Base-by-base conservation (phyloP, 1,139 yeast species). In the Suhomyces bribrorum region DNA sequence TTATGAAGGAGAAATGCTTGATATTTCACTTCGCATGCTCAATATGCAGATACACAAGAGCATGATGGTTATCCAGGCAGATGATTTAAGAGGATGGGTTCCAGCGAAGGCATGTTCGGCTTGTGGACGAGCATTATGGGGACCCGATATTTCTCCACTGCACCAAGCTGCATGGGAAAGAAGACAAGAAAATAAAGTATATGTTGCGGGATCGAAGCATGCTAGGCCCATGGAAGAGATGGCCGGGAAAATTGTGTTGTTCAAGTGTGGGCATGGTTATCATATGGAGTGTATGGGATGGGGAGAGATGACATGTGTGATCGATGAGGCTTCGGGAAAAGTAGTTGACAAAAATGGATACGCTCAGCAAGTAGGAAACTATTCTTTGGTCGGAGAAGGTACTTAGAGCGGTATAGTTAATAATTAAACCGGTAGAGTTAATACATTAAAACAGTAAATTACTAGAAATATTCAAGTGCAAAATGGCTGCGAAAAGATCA, bases 121-220 rank as follows among this genome's bases (percentile, higher is more conserved):
- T 0, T 87, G 96, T 57, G 86, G 85, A 2, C 78, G 77, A 46
- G 62, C 63, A 23, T 61, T 86, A 27, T 79, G 86, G 75, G 95
- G 95, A 0, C 54, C 75, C 0, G 77, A 76, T 1, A 62, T 81
- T 3, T 63, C 69, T 26, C 66, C 70, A 2, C 62, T 59, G 8
- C 60, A 71, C 32, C 74, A 54, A 32, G 43, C 51, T 15, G 74
- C 74, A 3, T 81, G 85, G 86, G 82, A 77, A 52, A 63, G 60
- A 27, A 44, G 62, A 4, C 60, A 58, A 34, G 45, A 45, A 34
- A 37, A 46, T 18, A 40, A 44, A 34, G 27, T 53, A 7, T 35
- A 38, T 16, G 25, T 24, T 22, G 28, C 26, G 18, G 42, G 43
- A 7, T 36, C 38, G 5, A 30, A 30, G n/a, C 20, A 17, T 4